These are phyloP conservation scores for Neurospora terricola DNA, from an alignment of 495 filamentous ascomycete species.

Conservation along the genomic window DNA sequence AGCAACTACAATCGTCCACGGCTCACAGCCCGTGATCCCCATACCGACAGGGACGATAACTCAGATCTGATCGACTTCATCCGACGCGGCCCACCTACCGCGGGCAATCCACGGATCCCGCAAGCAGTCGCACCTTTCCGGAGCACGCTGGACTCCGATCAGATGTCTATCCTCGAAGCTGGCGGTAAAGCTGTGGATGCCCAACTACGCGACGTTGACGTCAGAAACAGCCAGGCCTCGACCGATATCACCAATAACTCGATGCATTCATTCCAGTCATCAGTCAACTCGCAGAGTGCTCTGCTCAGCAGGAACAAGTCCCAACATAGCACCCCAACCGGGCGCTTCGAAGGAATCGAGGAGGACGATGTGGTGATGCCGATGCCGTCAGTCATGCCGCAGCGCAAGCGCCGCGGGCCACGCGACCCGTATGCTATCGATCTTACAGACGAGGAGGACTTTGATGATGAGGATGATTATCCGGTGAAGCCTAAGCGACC, in stretches of 20 bases:
- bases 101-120: conserved; percentile 56
- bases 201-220: conserved; percentile 30
- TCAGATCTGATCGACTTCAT: conserved; percentile 93
- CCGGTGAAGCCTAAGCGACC: conserved; percentile 23
- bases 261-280: conserved; percentile 29
- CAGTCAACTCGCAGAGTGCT: conserved; percentile 42
- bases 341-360: conserved; percentile 16
- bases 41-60: conserved; percentile 52
- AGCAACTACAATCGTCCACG: conserved; percentile 31
- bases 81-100: conserved; percentile 59
- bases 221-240: conserved; percentile 34
- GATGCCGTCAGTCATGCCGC: conserved; percentile 26
- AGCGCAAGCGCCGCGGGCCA: conserved; percentile 64
- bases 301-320: conserved; percentile 29
- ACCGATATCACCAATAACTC: conserved; percentile 31
- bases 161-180: conserved; percentile 42
- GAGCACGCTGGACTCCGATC: conserved; percentile 76
- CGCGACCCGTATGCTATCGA: conserved; percentile 91
- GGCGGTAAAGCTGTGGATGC: conserved; percentile 43
- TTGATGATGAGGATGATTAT: conserved; percentile 35
- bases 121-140: conserved; percentile 80
- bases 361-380: conserved; percentile 33
- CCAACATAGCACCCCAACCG: conserved; percentile 5
- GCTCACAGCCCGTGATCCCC: conserved; percentile 64
- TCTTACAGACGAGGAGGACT: conserved; percentile 68